Evolutionary conservation across 2,329 filamentous ascomycete species (phyloP), one percentile per base, ranked within the genome.

Genomic region (Fusarium brachygibbosum): DNA sequence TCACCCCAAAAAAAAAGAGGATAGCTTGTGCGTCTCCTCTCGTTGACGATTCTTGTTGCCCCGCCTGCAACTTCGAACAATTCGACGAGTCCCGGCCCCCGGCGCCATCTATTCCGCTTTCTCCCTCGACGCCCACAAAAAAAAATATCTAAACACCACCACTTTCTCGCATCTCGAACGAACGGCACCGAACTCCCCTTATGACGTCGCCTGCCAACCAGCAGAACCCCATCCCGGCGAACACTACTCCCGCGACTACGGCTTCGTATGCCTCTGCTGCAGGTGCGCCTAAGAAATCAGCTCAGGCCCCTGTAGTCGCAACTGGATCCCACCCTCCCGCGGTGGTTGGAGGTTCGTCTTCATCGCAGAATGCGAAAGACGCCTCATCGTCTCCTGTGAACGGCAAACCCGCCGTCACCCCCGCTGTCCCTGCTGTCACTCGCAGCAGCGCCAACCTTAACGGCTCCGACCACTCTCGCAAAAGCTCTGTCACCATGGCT

Each of bases 401-500:
- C 87, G 93, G 93, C 87, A 92, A 91, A 82, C 84, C 86, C 72
- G 85, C 89, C 80, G 91, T 91, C 80, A 86, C 86, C 80, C 90
- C 90, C 70, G 89, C 90, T 77, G 85, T 92, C 74, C 90, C 91
- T 72, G 84, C 85, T 78, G 88, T 91, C 73, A 87, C 86, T 68
- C 88, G 88, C 80, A 87, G 87, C 80, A 88, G 84, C 76, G 81
- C 84, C 71, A 85, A 85, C 76, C 81, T 88, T 74, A 96, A 97
- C 87, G 93, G 93, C 72, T 82, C 83, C 73, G 90, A 93, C 74
- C 94, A 98, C 83, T 87, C 85, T 77, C 89, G 93, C 78, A 97
- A 97, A 83, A 90, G 90, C 70, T 97, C 95, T 19, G 91, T 97
- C 76, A 97, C 94, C 76, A 97, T 98, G 84, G 94, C 89, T 79